Percentiles rank a stretch among this genome's conserved stretches.
Conservation (phyloP, 2,329 filamentous ascomycete genomes). For the Bipolaris zeicola region DNA sequence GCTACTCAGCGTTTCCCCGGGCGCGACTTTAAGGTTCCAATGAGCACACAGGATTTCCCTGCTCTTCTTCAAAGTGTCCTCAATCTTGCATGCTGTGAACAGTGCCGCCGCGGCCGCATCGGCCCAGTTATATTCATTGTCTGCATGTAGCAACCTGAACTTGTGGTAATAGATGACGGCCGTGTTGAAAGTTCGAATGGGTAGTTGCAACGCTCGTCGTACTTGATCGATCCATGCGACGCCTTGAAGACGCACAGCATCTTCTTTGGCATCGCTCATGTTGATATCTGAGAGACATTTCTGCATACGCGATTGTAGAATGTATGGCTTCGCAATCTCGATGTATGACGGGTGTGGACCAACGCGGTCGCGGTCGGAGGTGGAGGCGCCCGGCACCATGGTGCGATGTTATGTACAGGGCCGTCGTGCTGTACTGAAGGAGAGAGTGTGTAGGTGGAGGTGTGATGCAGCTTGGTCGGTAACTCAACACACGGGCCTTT, state of each 20-base stretch:
- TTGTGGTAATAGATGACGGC: slow-evolving; percentile 93
- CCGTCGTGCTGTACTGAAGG: background rate
- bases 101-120: slow-evolving; percentile 88
- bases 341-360: slow-evolving; percentile 68
- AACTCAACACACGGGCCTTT: background rate
- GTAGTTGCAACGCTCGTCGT: slow-evolving; percentile 76
- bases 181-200: slow-evolving; percentile 88
- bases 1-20: slow-evolving; percentile 71
- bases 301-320: slow-evolving; percentile 80
- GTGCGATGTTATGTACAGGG: background rate
- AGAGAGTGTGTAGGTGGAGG: background rate
- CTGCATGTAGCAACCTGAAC: slow-evolving; percentile 84
- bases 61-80: slow-evolving; percentile 97
- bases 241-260: slow-evolving; percentile 79
- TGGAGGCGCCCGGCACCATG: slow-evolving; percentile 43
- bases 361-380: slow-evolving; percentile 37
- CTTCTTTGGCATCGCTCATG: slow-evolving; percentile 78
- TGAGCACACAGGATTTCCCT: slow-evolving; percentile 89
- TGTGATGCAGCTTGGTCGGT: background rate
- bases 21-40: slow-evolving; percentile 77
- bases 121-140: slow-evolving; percentile 80
- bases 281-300: slow-evolving; percentile 71
- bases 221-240: slow-evolving; percentile 89
- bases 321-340: slow-evolving; percentile 73
- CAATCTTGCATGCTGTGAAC: slow-evolving; percentile 94